phyloP scores from a whole-genome alignment of 371 early-diverging fungal species.

The Apophysomyces variabilis region DNA sequence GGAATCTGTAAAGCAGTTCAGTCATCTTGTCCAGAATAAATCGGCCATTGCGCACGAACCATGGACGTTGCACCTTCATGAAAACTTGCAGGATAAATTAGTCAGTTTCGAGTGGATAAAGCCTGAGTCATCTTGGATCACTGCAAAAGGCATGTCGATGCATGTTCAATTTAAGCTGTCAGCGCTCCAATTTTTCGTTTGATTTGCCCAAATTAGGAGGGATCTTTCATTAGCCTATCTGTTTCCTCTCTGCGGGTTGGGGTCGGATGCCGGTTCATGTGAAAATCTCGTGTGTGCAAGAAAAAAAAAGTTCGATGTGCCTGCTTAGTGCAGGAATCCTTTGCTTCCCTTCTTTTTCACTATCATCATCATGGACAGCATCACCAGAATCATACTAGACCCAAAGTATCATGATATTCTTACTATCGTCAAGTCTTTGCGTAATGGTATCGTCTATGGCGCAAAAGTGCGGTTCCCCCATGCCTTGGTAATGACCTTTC shows the following conservation, averaged over 20 bases:
- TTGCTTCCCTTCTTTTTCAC: slow-evolving; percentile 10
- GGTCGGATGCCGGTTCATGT: slow-evolving; percentile 5
- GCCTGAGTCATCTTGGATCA: too few relatives aligned
- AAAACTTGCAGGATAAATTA: too few relatives aligned
- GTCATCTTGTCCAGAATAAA: too few relatives aligned
- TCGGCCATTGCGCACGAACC: too few relatives aligned
- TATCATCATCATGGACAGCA: slow-evolving; percentile 41
- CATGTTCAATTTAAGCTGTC: too few relatives aligned
- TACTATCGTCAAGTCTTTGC: slow-evolving; percentile 89
- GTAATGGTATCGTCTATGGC: slow-evolving; percentile 97
- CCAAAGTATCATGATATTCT: slow-evolving; percentile 83
- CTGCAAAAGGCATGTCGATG: too few relatives aligned
- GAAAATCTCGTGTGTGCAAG: slow-evolving; percentile 3
- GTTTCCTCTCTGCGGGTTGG: not conserved
- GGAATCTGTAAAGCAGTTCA: too few relatives aligned
- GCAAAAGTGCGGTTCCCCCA: slow-evolving; percentile 97
- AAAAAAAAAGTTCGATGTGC: not conserved
- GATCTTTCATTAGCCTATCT: not conserved
- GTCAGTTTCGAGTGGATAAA: too few relatives aligned
- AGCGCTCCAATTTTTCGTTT: too few relatives aligned
- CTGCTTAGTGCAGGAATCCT: slow-evolving; percentile 2
- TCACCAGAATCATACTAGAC: slow-evolving; percentile 62
- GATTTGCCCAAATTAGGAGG: not conserved
- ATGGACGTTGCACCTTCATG: too few relatives aligned
- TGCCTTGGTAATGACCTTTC: slow-evolving; percentile 96